Base-by-base conservation (phyloP, 345 rosid species). In the Jatropha curcas region DNA sequence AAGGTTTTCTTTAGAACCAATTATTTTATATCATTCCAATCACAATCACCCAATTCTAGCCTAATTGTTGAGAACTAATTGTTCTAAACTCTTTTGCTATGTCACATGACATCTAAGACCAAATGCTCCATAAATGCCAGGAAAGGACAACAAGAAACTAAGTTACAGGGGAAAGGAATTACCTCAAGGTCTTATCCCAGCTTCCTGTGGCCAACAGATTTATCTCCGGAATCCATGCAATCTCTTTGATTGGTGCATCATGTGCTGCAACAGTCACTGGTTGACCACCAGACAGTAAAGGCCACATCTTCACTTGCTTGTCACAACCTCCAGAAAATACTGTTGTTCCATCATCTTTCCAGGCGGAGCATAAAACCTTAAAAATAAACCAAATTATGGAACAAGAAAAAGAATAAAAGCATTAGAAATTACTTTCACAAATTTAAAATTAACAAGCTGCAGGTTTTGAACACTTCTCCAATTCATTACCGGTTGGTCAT, bases 281-380 rank as follows among this genome's bases (percentile, higher is more conserved):
- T 76, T 91, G 99, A 78, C 95, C 93, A 52, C 97, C 94, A 28
- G 98, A 82, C 67, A 81, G 69, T 60, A 95, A 76, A 37, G 98
- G 92, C 99, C 99, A 96, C 99, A 96, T 96, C 82, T 96, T 96
- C 20, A 89, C 99, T 82, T 93, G 99, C 80, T 96, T 96, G 82
- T 96, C 98, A 65, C 99, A 96, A 17, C 99, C 98, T 11, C 95
- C 99, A 59, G 89, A 85, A 77, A 95, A 92, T 37, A 93, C 94
- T 2, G 99, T 84, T 27, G 90, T 89, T 69, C 99, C 99, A 86
- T 95, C 99, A 80, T 93, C 99, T 86, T 95, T 95, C 96, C 98
- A 95, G 46, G 98, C 58, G 35, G 98, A 93, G 85, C 99, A 93
- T 68, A 93, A 74, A 31, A 88, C 96, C 99, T 87, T 67, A n/a